These are phyloP conservation scores for Myxozyma neglecta DNA, from an alignment of 805 yeast species.

Conservation along the genomic window DNA sequence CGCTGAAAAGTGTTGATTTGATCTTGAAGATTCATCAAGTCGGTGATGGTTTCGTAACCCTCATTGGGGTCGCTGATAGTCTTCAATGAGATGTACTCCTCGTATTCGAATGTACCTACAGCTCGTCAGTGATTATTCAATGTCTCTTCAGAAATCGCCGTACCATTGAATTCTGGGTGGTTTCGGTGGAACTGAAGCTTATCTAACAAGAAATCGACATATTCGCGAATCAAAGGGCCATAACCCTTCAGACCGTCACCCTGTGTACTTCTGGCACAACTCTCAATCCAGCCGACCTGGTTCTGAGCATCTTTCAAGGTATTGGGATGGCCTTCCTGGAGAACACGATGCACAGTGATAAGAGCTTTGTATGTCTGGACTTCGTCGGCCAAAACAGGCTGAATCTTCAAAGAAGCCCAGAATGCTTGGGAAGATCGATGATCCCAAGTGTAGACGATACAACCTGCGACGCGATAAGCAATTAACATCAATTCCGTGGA, in stretches of 20 bases:
- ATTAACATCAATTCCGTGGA: background rate
- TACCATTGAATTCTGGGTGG: constrained; percentile 86
- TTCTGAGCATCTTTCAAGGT: constrained; percentile 76
- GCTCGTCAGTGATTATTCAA: background rate
- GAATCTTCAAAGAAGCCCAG: constrained; percentile 77
- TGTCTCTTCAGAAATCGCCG: background rate
- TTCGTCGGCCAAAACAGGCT: constrained; percentile 79
- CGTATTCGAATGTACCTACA: constrained; percentile 76
- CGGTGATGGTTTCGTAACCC: constrained; percentile 80
- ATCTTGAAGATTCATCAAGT: constrained; percentile 83
- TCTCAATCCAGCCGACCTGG: constrained; percentile 74
- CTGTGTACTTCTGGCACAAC: constrained; percentile 56
- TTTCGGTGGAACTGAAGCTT: constrained; percentile 80
- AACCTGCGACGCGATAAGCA: constrained; percentile 48
- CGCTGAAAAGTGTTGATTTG: constrained; percentile 75
- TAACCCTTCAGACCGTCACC: constrained; percentile 54
- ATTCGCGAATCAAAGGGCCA: constrained; percentile 73
- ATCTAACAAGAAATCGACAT: constrained; percentile 64
- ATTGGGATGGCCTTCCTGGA: constrained; percentile 97
- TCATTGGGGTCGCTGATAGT: constrained; percentile 92
- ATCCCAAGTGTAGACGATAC: constrained; percentile 96
- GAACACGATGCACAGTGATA: constrained; percentile 81
- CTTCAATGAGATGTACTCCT: constrained; percentile 84
- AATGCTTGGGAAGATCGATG: constrained; percentile 75
- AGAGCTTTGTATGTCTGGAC: constrained; percentile 83